phyloP scores from a whole-genome alignment of 345 rosid genomes.

The Citrus australasica region DNA sequence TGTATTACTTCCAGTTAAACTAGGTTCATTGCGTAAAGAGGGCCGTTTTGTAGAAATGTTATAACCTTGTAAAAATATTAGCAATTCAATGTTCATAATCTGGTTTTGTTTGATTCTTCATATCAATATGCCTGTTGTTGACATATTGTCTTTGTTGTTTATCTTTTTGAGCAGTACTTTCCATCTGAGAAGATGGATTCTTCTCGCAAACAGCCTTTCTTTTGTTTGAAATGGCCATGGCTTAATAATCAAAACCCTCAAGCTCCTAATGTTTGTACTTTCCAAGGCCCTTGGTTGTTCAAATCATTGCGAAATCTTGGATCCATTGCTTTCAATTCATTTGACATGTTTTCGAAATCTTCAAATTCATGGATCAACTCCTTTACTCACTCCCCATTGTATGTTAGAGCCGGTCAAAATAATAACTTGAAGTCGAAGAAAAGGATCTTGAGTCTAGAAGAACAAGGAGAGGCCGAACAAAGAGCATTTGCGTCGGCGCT shows the following conservation, averaged over 20 bases:
- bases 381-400: constrained; percentile 26
- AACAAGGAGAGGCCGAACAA: constrained; percentile 91
- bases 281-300: constrained; percentile 70
- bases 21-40: not conserved
- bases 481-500: constrained; percentile 78
- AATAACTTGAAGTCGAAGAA: constrained; percentile 24
- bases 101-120: not conserved
- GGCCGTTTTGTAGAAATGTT: not conserved
- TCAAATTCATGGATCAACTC: constrained; percentile 28
- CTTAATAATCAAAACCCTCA: constrained; percentile 33
- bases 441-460: constrained; percentile 42
- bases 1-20: not conserved
- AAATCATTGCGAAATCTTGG: constrained; percentile 66
- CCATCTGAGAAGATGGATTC: constrained; percentile 25
- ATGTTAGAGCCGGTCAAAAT: constrained; percentile 12
- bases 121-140: not conserved
- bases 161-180: not conserved
- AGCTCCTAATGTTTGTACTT: constrained; percentile 42
- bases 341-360: constrained; percentile 33
- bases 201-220: constrained; percentile 35
- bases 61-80: not conserved
- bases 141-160: not conserved
- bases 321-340: constrained; percentile 51
- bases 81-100: not conserved
- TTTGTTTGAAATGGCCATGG: constrained; percentile 90